Evolutionary conservation across 2,329 filamentous ascomycete genomes (phyloP).

Genomic region (Calonectria leucothoes): DNA sequence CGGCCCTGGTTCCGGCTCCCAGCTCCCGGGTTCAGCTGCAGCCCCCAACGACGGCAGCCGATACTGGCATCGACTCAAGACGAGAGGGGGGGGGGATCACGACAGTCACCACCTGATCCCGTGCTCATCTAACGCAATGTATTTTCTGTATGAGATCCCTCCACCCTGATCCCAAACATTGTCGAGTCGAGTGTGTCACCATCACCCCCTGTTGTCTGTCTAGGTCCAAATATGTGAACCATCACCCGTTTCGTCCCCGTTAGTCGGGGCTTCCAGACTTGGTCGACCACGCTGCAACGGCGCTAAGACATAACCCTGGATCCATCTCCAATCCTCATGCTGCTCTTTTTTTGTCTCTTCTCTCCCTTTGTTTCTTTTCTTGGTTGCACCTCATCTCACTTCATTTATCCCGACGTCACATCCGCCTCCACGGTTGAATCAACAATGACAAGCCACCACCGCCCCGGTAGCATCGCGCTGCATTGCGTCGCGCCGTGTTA

Average conservation of each 20-base stretch:
- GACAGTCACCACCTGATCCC: not conserved
- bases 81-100: not conserved
- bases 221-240: not conserved
- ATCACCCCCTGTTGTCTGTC: not conserved
- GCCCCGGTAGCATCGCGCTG: conserved; percentile 6
- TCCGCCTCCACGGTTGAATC: conserved; percentile 22
- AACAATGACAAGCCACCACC: conserved; percentile 13
- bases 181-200: conserved; percentile 8
- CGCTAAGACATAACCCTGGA: not conserved
- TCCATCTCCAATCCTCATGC: conserved; percentile 3
- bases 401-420: conserved; percentile 34
- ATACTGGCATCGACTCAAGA: not conserved
- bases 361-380: conserved; percentile 17
- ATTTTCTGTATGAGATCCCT: not conserved
- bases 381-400: conserved; percentile 36
- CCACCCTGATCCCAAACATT: conserved; percentile 1
- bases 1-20: conserved; percentile 1
- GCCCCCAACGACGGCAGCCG: not conserved
- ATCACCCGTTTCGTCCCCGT: conserved; percentile 4
- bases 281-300: not conserved
- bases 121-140: not conserved
- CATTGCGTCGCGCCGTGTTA: conserved; percentile 7
- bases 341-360: conserved; percentile 3
- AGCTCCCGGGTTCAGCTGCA: conserved; percentile 1
- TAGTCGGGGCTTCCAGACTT: not conserved